Conservation (phyloP, 352 stramenopile species). For the Globisporangium apiculatum region DNA sequence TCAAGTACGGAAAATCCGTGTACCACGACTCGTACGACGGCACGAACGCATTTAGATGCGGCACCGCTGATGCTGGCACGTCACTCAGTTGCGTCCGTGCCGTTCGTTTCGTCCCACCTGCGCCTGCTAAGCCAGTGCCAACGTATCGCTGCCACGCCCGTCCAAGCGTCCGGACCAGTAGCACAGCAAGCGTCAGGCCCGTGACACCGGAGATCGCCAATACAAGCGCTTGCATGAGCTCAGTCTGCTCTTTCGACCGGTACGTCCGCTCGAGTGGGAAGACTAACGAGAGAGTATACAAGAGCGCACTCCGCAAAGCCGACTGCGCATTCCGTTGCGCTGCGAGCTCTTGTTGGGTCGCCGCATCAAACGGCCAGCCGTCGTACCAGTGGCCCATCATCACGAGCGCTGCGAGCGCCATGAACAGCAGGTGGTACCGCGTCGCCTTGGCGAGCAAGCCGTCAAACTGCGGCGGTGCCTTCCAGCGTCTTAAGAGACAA, state of each 20-base stretch:
- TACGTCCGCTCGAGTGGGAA: conserved; percentile 48
- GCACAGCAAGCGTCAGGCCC: conserved; percentile 20
- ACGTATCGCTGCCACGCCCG: conserved; percentile 33
- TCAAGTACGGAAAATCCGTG: conserved; percentile 60
- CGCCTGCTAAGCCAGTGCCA: conserved; percentile 19
- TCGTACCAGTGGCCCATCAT: conserved; percentile 81
- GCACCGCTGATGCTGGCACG: conserved; percentile 35
- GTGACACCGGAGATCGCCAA: conserved; percentile 35
- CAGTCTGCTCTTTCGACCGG: conserved; percentile 20
- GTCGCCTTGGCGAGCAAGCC: conserved; percentile 51
- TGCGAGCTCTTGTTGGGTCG: conserved; percentile 22
- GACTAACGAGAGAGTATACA: conserved; percentile 34
- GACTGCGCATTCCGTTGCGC: conserved; percentile 16
- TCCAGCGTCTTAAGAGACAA: conserved; percentile 72
- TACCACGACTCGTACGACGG: conserved; percentile 64
- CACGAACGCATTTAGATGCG: conserved; percentile 48
- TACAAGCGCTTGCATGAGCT: conserved; percentile 36
- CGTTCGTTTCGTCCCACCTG: neutral
- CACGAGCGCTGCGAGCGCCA: conserved; percentile 51
- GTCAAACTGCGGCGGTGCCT: conserved; percentile 52
- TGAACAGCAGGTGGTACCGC: conserved; percentile 59
- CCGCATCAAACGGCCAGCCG: conserved; percentile 63
- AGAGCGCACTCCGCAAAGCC: conserved; percentile 17
- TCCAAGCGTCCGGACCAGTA: conserved; percentile 27
- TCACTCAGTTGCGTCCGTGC: conserved; percentile 29